These are phyloP conservation scores for Podospora anserina DNA, from an alignment of 495 filamentous ascomycete species.

Conservation along the genomic window DNA sequence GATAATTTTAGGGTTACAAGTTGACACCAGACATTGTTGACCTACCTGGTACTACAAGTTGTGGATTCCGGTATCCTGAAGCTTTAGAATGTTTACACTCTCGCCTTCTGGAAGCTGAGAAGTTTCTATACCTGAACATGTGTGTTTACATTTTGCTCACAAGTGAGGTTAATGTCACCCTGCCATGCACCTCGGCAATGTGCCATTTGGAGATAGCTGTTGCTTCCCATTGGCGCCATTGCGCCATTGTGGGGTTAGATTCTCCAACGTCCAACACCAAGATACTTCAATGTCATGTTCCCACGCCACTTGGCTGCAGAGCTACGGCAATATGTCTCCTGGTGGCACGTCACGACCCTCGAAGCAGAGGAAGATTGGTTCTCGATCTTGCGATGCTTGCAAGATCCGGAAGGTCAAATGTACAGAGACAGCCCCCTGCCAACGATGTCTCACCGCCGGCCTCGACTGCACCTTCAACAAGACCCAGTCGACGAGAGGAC, in stretches of 20 bases:
- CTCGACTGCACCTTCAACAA: conserved; percentile 43
- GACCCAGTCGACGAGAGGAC: conserved; percentile 34
- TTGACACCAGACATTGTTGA: too few species aligned
- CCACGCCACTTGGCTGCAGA: background rate
- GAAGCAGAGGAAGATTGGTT: conserved; percentile 40
- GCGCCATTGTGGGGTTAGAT: conserved; percentile 7
- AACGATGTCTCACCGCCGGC: conserved; percentile 33
- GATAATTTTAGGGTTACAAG: too few species aligned
- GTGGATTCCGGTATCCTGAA: too few species aligned
- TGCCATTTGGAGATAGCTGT: background rate
- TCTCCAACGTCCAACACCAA: background rate
- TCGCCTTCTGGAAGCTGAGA: too few species aligned
- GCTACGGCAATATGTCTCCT: background rate
- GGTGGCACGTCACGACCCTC: background rate
- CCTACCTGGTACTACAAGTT: too few species aligned
- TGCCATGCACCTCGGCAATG: background rate
- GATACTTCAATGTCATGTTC: background rate
- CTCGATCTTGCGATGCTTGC: conserved; percentile 48
- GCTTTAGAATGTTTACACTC: too few species aligned
- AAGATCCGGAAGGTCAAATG: conserved; percentile 47
- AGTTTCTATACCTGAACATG: too few species aligned
- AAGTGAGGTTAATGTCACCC: background rate
- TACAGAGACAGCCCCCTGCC: conserved; percentile 33
- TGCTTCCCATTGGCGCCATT: conserved; percentile 2
- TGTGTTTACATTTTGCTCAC: too few species aligned